Evolutionary conservation across 495 filamentous ascomycete genomes (phyloP), one percentile per base, ranked within the genome.

Genomic region (Cercophora samala): DNA sequence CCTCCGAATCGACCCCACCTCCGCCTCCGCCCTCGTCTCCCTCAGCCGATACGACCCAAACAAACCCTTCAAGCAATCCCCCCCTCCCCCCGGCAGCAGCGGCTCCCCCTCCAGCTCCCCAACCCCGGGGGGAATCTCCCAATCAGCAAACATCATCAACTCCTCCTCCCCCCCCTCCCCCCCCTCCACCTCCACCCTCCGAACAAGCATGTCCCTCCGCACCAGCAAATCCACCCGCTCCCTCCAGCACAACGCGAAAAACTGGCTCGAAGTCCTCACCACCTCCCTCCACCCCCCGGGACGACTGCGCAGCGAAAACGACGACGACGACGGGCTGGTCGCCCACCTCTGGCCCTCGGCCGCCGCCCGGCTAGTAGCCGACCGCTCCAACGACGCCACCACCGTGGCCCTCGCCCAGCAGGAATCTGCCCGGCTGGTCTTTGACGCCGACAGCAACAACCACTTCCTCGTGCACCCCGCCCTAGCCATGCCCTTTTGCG

Each of bases 381-480:
- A 92, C 21, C 81, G 86, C 32, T 85, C 88, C 23, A 84, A 88
- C 71, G 81, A 83, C 65, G 80, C 83, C 11, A 84, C 86, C 4
- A 84, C 91, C 24, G 82, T 85, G 15, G 82, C 84, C 42, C 87
- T 88, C 21, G 90, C 89, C 4, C 87, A 88, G 60, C 84, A 88
- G 59, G 91, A 94, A 73, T 89, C 88, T 52, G 91, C 86, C 60
- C 85, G 87, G 8, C 81, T 94, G 3, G 85, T 88, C 8, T 93
- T 89, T 88, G 87, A 91, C 73, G 77, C 82, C 18, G 82, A 86
- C 62, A 81, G 80, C 60, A 73, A 80, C 60, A 83, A 82, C 53
- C 91, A 93, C 76, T 89, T 90, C 72, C 81, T 94, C 13, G 86
- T 87, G 29, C 91, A 93, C 72, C 90, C 90, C 19, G 84, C 86